phyloP scores from a whole-genome alignment of 305 asterid genomes.

The Fraxinus paxiana region DNA sequence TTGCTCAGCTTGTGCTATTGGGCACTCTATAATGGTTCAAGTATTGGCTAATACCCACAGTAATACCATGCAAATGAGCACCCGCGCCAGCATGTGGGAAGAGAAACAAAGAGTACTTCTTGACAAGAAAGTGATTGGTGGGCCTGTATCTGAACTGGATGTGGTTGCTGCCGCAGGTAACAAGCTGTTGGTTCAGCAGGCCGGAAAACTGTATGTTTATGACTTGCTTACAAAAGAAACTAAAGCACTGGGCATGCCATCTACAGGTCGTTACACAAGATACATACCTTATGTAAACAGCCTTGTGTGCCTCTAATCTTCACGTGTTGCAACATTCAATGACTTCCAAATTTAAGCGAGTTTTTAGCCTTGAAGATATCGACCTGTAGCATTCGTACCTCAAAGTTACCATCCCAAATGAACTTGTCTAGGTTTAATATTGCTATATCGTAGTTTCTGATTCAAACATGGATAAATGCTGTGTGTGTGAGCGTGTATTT shows the following conservation, averaged over 20 bases:
- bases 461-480: background rate
- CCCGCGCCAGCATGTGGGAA: constrained; percentile 27
- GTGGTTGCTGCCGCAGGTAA: constrained; percentile 25
- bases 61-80: constrained; percentile 38
- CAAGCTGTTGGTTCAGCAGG: constrained; percentile 25
- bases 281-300: constrained; percentile 47
- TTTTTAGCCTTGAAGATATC: background rate
- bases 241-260: constrained; percentile 20
- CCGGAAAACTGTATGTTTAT: constrained; percentile 8
- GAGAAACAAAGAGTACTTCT: background rate
- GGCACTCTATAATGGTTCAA: background rate
- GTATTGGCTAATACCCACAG: constrained; percentile 32
- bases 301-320: constrained; percentile 35
- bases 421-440: background rate
- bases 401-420: background rate
- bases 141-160: background rate
- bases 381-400: background rate
- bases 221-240: constrained; percentile 26
- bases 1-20: constrained; percentile 18
- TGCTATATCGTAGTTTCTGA: background rate
- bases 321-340: background rate
- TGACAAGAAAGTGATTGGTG: constrained; percentile 20
- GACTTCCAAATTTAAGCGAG: too few species aligned
- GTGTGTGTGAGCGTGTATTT: background rate
- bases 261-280: background rate